Evolutionary conservation across 2,329 filamentous ascomycete genomes (phyloP).

Genomic region (Venturia carpophila): DNA sequence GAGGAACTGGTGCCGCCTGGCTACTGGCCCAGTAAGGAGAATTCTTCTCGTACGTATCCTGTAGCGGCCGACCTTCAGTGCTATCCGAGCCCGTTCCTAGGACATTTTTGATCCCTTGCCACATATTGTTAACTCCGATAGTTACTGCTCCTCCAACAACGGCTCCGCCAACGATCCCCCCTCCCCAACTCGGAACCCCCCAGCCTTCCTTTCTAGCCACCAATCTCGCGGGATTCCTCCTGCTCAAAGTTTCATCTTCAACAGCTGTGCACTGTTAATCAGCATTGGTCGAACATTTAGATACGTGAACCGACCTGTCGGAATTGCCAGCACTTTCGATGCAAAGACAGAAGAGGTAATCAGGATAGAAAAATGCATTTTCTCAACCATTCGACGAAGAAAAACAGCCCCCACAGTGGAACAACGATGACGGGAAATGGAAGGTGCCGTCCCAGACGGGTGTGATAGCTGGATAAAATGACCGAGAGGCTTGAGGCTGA

Average conservation of each 20-base stretch:
- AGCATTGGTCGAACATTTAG: not conserved
- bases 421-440: too few relatives aligned
- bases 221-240: not conserved
- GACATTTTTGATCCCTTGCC: not conserved
- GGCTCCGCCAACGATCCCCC: not conserved
- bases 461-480: too few relatives aligned
- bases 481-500: not conserved
- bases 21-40: not conserved
- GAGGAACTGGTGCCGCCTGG: not conserved
- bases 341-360: not conserved
- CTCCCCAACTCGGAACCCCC: not conserved
- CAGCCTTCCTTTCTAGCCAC: not conserved
- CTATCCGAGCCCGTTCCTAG: not conserved
- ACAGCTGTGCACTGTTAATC: not conserved
- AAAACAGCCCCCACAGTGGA: too few relatives aligned
- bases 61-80: not conserved
- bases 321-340: not conserved
- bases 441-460: too few relatives aligned
- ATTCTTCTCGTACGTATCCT: not conserved
- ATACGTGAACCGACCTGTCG: not conserved
- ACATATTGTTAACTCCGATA: not conserved
- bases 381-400: not conserved
- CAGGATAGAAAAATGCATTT: not conserved
- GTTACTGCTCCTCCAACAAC: not conserved
- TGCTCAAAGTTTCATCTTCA: not conserved